Evolutionary conservation across 257 asterid genomes (phyloP), one percentile per base, ranked within the genome.

Genomic region (Cynanchum wilfordii): DNA sequence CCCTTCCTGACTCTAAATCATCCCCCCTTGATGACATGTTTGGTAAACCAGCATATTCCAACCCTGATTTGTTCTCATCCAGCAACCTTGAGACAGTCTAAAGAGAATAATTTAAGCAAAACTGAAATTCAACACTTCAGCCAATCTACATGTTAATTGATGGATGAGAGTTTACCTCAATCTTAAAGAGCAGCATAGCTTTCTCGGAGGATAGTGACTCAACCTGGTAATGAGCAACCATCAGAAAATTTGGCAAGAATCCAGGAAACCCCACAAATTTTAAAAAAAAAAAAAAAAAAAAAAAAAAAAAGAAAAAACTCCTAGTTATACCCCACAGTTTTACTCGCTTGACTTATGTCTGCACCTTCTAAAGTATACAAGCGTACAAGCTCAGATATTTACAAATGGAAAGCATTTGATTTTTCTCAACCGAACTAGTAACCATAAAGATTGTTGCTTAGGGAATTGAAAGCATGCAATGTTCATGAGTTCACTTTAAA

Each of bases 181-280:
- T 87, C 72, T 87, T 83, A 73, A 94, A 85, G 51, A 83, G 81
- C 50, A 94, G 86, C 82, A 86, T 86, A 67, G 97, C 96, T 81
- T 89, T 94, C 85, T 91, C 96, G 19, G 97, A 94, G 68, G 96
- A 82, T 45, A 89, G 90, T 36, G 95, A 78, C 87, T 93, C 98
- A 71, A 91, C 98, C 98, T 93, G 89, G 84, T 36, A 68, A 65
- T 30, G 17, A 71, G 82, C 51, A 59, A 69, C 73, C 12, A 8
- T 74, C 47, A 63, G 59, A 64, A 66, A 74, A 13, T 40, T 4
- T 24, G 24, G 7, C 69, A 64, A 62, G 11, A 62, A 62, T 30
- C 45, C 5, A 30, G 45, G 24, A 15, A 62, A 33, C 67, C 5
- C 45, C 25, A 30, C 12, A 30, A 44, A 45, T 15, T 42, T 30